Evolutionary conservation across 257 asterid genomes (phyloP).

Genomic region (Osmanthus fragrans): DNA sequence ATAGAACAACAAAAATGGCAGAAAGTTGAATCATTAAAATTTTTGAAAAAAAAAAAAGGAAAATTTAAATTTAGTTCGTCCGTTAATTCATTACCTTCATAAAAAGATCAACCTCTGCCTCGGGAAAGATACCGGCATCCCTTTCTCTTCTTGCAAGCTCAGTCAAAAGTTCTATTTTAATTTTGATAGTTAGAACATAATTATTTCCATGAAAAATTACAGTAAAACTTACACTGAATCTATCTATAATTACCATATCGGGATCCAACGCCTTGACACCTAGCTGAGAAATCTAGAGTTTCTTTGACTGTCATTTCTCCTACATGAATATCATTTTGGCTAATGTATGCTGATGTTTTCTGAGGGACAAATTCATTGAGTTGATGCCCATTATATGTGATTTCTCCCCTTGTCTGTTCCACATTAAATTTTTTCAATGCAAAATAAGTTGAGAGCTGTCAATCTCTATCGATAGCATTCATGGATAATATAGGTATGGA

Average conservation of each 20-base stretch:
- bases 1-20: background rate
- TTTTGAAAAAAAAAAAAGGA: background rate
- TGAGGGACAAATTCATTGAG: slow-evolving; percentile 56
- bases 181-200: background rate
- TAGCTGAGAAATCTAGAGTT: slow-evolving; percentile 64
- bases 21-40: background rate
- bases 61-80: background rate
- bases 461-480: background rate
- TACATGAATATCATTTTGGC: slow-evolving; percentile 69
- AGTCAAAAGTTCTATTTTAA: slow-evolving; percentile 43
- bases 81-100: slow-evolving; percentile 45
- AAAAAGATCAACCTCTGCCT: slow-evolving; percentile 61
- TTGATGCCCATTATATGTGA: slow-evolving; percentile 61
- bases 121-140: slow-evolving; percentile 50
- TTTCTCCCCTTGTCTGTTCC: slow-evolving; percentile 53
- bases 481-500: background rate
- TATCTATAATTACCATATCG: slow-evolving; percentile 45
- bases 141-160: slow-evolving; percentile 63
- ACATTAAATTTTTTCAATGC: background rate
- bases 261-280: slow-evolving; percentile 69
- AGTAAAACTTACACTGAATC: background rate
- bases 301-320: slow-evolving; percentile 77
- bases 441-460: slow-evolving; percentile 52
- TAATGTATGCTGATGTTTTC: slow-evolving; percentile 65
- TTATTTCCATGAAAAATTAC: background rate